Conservation (phyloP, 2,329 filamentous ascomycete species). For the Didymella exigua region DNA sequence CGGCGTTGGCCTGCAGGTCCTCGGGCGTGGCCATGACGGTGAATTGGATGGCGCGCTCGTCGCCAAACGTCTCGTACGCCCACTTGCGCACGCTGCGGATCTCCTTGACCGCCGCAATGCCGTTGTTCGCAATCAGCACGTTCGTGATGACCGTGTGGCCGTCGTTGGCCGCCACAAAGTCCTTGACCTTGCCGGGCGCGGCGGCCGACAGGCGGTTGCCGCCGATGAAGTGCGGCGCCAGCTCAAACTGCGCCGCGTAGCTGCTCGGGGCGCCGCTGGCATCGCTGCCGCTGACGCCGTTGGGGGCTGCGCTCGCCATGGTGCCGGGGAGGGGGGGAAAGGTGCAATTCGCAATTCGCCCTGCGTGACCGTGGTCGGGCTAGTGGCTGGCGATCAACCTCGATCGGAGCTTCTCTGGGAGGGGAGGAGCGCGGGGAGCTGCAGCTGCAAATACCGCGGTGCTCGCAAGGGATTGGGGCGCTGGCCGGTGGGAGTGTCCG, state of each 20-base stretch:
- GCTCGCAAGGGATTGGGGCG: constrained; percentile 3
- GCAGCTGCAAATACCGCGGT: background rate
- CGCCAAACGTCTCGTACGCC: constrained; percentile 99
- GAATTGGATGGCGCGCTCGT: constrained; percentile 97
- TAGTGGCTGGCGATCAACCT: constrained; percentile 27
- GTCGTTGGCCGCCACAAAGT: constrained; percentile 87
- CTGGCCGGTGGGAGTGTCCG: constrained; percentile 29
- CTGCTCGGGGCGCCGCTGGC: constrained; percentile 64
- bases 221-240: constrained; percentile 94
- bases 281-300: constrained; percentile 47
- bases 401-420: constrained; percentile 8
- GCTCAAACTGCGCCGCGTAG: constrained; percentile 79
- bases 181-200: constrained; percentile 84
- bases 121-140: constrained; percentile 99
- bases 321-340: too few species aligned
- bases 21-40: constrained; percentile 99
- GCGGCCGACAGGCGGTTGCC: constrained; percentile 87
- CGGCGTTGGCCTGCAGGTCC: constrained; percentile 94
- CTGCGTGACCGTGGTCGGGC: too few species aligned
- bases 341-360: constrained; percentile 24
- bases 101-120: constrained; percentile 99
- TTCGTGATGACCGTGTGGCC: constrained; percentile 99
- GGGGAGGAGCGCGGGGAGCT: constrained; percentile 1
- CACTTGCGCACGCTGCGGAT: constrained; percentile 99
- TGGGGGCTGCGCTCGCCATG: constrained; percentile 44